A percentile compares a stretch with the other conserved stretches of the same genome.
These are phyloP conservation scores for Spencermartinsiella europaea DNA, from an alignment of 805 yeast genomes.

Conservation along the genomic window DNA sequence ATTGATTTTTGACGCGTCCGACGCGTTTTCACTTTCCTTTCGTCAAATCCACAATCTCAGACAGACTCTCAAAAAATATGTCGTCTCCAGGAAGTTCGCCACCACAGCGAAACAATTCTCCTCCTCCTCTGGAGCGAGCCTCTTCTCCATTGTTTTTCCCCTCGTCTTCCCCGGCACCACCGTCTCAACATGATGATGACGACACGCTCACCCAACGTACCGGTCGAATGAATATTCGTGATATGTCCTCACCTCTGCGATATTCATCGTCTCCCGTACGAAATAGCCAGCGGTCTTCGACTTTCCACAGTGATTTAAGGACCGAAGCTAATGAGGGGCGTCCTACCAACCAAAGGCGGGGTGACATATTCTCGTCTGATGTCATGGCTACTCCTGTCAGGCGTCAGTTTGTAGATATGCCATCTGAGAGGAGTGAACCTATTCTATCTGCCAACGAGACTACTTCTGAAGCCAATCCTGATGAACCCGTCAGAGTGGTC, in stretches of 20 bases:
- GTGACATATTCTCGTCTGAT: constrained; percentile 72
- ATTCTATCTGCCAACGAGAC: background rate
- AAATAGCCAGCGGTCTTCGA: constrained; percentile 5
- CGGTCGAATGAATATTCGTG: constrained; percentile 14
- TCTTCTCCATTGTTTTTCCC: constrained; percentile 17
- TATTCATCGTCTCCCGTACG: constrained; percentile 38
- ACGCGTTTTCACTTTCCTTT: background rate
- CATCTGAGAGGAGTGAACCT: constrained; percentile 5
- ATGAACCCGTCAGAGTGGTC: constrained; percentile 82
- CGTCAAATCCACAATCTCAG: background rate
- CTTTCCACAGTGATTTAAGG: constrained; percentile 11
- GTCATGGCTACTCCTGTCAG: constrained; percentile 61
- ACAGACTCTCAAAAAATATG: no score
- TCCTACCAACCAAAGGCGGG: constrained; percentile 50
- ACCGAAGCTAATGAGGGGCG: constrained; percentile 24
- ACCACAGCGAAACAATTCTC: background rate
- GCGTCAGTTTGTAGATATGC: constrained; percentile 35
- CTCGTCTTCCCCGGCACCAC: constrained; percentile 17
- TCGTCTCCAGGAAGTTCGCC: constrained; percentile 11
- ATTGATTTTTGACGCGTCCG: background rate
- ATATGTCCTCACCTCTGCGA: constrained; percentile 36
- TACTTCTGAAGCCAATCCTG: constrained; percentile 33
- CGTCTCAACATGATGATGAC: constrained; percentile 1
- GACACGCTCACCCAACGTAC: constrained; percentile 13
- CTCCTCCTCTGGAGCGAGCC: background rate